phyloP scores from a whole-genome alignment of 495 filamentous ascomycete species.

The Clavariopsis aquatica region DNA sequence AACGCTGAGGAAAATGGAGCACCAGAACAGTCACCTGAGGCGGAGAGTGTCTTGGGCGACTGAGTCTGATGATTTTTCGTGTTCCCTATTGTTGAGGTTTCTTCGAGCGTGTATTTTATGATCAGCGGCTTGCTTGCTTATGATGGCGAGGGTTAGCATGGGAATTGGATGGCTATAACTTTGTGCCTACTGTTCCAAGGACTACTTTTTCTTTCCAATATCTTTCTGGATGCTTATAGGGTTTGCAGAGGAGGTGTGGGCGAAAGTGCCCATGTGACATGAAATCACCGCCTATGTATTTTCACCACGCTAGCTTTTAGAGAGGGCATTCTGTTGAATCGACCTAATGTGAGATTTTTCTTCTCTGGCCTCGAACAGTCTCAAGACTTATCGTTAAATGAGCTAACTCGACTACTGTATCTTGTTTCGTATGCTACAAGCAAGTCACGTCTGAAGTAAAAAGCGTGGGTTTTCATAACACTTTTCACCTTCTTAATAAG shows the following conservation, averaged over 20 bases:
- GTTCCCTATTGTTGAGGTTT: background rate
- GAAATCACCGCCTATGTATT: background rate
- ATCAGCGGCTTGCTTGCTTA: background rate
- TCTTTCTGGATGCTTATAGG: background rate
- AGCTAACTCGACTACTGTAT: too few species aligned
- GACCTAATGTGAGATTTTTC: background rate
- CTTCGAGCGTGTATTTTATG: background rate
- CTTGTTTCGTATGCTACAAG: too few species aligned
- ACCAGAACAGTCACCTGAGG: slow-evolving; percentile 12
- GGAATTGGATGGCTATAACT: background rate
- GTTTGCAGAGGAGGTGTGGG: too few species aligned
- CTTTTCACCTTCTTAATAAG: too few species aligned
- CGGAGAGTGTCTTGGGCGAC: slow-evolving; percentile 35
- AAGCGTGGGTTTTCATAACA: too few species aligned
- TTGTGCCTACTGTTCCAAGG: background rate
- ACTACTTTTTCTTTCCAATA: background rate
- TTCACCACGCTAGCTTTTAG: background rate
- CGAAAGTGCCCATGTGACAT: too few species aligned
- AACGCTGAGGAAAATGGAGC: slow-evolving; percentile 16
- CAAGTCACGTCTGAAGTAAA: too few species aligned
- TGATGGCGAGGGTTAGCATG: background rate
- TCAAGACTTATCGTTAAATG: background rate
- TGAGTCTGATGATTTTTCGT: background rate
- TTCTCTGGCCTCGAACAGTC: background rate
- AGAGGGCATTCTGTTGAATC: background rate